These are phyloP conservation scores for Globisporangium parvum DNA, from an alignment of 352 stramenopile species.

Conservation along the genomic window DNA sequence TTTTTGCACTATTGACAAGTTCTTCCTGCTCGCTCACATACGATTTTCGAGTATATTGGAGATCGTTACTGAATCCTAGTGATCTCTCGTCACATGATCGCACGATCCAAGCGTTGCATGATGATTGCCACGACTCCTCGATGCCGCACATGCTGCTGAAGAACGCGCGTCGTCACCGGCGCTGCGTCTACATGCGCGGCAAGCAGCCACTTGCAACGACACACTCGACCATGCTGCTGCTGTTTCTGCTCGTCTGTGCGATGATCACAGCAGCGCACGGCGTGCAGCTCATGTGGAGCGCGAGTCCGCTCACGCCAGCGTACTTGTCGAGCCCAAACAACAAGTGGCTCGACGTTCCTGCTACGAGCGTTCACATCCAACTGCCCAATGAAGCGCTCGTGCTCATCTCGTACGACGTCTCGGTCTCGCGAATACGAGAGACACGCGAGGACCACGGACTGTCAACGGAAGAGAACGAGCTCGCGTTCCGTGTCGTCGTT, in stretches of 20 bases:
- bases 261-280: slow-evolving; percentile 5
- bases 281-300: slow-evolving; percentile 56
- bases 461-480: slow-evolving; percentile 30
- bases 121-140: too few species aligned
- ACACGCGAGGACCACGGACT: slow-evolving; percentile 2
- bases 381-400: slow-evolving; percentile 54
- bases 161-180: too few species aligned
- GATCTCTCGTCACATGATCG: too few species aligned
- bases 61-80: too few species aligned
- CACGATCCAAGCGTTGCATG: too few species aligned
- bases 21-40: too few species aligned
- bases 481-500: slow-evolving; percentile 57
- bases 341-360: slow-evolving; percentile 48
- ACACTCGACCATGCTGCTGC: neutral
- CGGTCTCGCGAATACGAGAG: slow-evolving; percentile 37
- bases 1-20: too few species aligned
- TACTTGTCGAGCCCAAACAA: slow-evolving; percentile 22
- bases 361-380: slow-evolving; percentile 42
- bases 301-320: slow-evolving; percentile 42
- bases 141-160: too few species aligned
- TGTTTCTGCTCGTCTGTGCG: neutral
- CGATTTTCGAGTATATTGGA: too few species aligned
- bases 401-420: slow-evolving; percentile 65
- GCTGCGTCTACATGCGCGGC: neutral
- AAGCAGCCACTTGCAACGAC: too few species aligned